These are phyloP conservation scores for Metrosideros polymorpha DNA, from an alignment of 441 rosid genomes.

Conservation along the genomic window DNA sequence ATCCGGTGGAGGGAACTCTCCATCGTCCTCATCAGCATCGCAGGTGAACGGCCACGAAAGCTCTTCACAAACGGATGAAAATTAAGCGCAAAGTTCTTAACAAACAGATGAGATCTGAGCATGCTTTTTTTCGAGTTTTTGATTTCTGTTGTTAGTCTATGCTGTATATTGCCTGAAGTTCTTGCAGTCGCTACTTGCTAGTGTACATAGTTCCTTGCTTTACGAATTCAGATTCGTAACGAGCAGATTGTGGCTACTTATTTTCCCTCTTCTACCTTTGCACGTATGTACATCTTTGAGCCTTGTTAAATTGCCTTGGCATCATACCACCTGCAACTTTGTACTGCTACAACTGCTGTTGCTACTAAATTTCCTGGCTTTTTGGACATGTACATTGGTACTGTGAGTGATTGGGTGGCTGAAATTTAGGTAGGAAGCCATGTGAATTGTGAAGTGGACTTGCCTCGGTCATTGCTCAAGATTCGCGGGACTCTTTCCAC, in stretches of 20 bases:
- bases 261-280: background rate
- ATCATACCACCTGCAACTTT: background rate
- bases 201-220: conserved; percentile 19
- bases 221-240: background rate
- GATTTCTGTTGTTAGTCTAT: conserved; percentile 11
- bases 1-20: conserved; percentile 23
- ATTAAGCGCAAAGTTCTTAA: conserved; percentile 17
- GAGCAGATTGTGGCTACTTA: background rate
- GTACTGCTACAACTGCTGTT: background rate
- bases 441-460: background rate
- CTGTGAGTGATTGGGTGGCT: background rate
- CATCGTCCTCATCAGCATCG: conserved; percentile 16
- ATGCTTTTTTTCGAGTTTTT: background rate
- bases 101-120: conserved; percentile 27
- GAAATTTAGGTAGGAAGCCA: background rate
- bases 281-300: background rate
- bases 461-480: background rate
- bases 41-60: conserved; percentile 17
- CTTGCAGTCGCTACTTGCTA: conserved; percentile 1
- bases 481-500: background rate
- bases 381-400: background rate
- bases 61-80: conserved; percentile 29
- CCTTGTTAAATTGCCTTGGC: background rate
- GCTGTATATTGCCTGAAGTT: conserved; percentile 12
- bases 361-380: background rate